phyloP scores from a whole-genome alignment of 176 grass and related monocot genomes.

The Oropetium thomaeum region DNA sequence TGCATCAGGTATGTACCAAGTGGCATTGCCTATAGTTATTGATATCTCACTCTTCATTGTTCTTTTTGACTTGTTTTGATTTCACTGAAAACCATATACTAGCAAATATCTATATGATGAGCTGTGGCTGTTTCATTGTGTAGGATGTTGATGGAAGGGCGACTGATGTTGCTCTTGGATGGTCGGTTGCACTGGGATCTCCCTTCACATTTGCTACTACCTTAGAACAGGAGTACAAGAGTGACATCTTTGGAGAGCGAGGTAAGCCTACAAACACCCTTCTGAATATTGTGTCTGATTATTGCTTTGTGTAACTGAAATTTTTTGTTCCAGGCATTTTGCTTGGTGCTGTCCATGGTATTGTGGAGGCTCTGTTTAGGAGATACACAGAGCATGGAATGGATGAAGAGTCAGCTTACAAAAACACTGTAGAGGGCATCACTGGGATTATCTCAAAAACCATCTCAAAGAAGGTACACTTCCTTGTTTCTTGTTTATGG shows the following conservation, averaged over 20 bases:
- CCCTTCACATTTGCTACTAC: slow-evolving; percentile 87
- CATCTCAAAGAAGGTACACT: slow-evolving; percentile 69
- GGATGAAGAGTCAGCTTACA: slow-evolving; percentile 65
- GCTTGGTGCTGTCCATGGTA: slow-evolving; percentile 71
- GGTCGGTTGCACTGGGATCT: slow-evolving; percentile 84
- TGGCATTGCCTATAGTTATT: neutral
- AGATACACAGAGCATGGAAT: slow-evolving; percentile 74
- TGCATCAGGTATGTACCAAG: slow-evolving; percentile 68
- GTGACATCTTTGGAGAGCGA: slow-evolving; percentile 66
- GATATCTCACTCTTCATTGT: neutral
- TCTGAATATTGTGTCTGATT: neutral
- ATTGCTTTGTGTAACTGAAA: neutral
- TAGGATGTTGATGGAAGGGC: slow-evolving; percentile 82
- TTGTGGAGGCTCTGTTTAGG: slow-evolving; percentile 80
- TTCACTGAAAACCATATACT: neutral
- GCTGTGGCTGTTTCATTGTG: slow-evolving; percentile 3
- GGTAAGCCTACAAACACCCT: slow-evolving; percentile 2
- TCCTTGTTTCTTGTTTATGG: too few species aligned
- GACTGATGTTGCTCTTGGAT: slow-evolving; percentile 74
- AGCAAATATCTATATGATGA: neutral
- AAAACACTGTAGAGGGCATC: slow-evolving; percentile 76
- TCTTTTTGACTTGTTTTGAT: neutral
- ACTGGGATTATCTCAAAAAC: slow-evolving; percentile 79
- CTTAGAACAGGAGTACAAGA: slow-evolving; percentile 72
- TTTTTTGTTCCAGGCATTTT: slow-evolving; percentile 53